These are phyloP conservation scores for Aspergillus piperis DNA, from an alignment of 2,329 filamentous ascomycete genomes.

Conservation along the genomic window DNA sequence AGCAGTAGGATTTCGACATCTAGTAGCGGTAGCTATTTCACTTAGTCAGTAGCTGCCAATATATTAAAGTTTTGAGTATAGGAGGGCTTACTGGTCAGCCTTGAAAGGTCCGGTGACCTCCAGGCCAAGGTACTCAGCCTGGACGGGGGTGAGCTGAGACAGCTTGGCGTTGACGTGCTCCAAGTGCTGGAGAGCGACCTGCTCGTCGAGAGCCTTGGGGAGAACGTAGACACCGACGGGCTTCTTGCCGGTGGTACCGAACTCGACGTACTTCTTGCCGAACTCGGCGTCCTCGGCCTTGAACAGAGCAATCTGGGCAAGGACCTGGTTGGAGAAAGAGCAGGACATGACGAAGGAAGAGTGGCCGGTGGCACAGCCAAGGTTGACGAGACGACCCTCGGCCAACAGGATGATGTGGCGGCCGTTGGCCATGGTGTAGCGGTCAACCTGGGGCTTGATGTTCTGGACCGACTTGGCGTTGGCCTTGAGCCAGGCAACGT, in stretches of 20 bases:
- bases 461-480: slow-evolving; percentile 91
- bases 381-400: slow-evolving; percentile 98
- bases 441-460: slow-evolving; percentile 99
- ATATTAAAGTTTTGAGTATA: neutral
- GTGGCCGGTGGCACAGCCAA: slow-evolving; percentile 98
- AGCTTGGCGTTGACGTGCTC: slow-evolving; percentile 94
- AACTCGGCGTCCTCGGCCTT: slow-evolving; percentile 88
- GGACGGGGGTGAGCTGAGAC: slow-evolving; percentile 76
- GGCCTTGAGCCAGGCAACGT: slow-evolving; percentile 98
- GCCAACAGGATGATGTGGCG: slow-evolving; percentile 97
- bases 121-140: slow-evolving; percentile 94
- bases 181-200: slow-evolving; percentile 92
- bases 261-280: slow-evolving; percentile 93
- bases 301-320: slow-evolving; percentile 97
- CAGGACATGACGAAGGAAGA: slow-evolving; percentile 99
- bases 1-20: slow-evolving; percentile 44
- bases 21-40: slow-evolving; percentile 65
- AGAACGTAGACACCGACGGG: slow-evolving; percentile 91
- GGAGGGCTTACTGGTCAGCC: slow-evolving; percentile 72
- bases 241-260: slow-evolving; percentile 88
- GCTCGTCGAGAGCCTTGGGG: slow-evolving; percentile 98
- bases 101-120: slow-evolving; percentile 90
- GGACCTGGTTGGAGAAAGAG: slow-evolving; percentile 99
- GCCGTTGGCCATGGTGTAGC: slow-evolving; percentile 90
- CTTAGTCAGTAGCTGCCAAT: neutral